Percentiles rank a stretch among this genome's conserved stretches.
Conservation (phyloP, 2,329 filamentous ascomycete species). For the Epichloe baconii region DNA sequence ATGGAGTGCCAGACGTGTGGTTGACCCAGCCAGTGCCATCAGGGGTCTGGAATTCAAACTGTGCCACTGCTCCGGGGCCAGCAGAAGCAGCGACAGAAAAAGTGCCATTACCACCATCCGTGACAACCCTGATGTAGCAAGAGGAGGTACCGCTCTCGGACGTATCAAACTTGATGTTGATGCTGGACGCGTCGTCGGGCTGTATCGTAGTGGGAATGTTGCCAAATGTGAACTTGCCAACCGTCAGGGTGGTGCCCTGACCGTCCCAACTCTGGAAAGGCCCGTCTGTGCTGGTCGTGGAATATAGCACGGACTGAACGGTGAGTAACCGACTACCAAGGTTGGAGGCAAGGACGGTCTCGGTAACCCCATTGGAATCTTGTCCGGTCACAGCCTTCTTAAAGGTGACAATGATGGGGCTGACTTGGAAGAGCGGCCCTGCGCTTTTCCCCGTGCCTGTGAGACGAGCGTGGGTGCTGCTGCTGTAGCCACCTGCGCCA, state of each 20-base stretch:
- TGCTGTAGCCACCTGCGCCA: slow-evolving; percentile 29
- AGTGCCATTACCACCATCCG: slow-evolving; percentile 34
- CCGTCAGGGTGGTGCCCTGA: slow-evolving; percentile 20
- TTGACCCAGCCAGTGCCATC: slow-evolving; percentile 38
- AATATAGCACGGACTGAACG: slow-evolving; percentile 31
- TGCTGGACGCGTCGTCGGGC: slow-evolving; percentile 24
- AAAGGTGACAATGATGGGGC: slow-evolving; percentile 36
- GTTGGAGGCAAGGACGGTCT: slow-evolving; percentile 36
- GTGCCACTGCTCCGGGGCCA: slow-evolving; percentile 33
- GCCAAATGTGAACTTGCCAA: slow-evolving; percentile 35
- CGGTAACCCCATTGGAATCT: slow-evolving; percentile 21
- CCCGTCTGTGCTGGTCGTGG: slow-evolving; percentile 27
- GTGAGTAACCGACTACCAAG: slow-evolving; percentile 32
- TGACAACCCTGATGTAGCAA: slow-evolving; percentile 33
- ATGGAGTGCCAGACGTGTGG: slow-evolving; percentile 29
- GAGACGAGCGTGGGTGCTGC: slow-evolving; percentile 31
- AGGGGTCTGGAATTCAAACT: slow-evolving; percentile 40
- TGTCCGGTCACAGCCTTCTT: slow-evolving; percentile 33
- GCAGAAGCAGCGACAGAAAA: slow-evolving; percentile 36
- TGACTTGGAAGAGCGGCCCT: slow-evolving; percentile 30
- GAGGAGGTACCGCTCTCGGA: slow-evolving; percentile 32
- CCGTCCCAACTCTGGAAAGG: slow-evolving; percentile 28
- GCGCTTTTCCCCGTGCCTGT: slow-evolving; percentile 35
- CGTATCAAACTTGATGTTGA: slow-evolving; percentile 35
- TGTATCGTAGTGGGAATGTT: slow-evolving; percentile 32